Evolutionary conservation across 371 early-diverging fungal genomes (phyloP), one percentile per base, ranked within the genome.

Genomic region (Umbelopsis sp.): DNA sequence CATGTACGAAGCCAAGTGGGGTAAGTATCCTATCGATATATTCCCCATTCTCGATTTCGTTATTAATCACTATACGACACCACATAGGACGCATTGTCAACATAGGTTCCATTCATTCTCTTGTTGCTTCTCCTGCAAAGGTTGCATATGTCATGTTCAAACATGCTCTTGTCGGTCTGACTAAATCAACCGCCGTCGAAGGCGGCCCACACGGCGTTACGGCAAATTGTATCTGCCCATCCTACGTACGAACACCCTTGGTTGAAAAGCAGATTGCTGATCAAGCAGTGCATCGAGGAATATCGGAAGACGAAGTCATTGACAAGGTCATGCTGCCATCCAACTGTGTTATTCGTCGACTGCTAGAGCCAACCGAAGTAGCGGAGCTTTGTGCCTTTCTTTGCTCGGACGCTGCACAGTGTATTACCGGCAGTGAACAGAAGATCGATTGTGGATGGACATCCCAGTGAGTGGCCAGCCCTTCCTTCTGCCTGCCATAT

Each of bases 371-470:
- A 1, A 12, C 4, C n/a, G 64, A 64, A 38, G 44, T 64, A 18
- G 64, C 64, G 14, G 64, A 64, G 22, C 35, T 44, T 20, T 44
- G 44, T 18, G 45, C 46, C 25, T 64, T 64, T 25, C 46, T 64
- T 24, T 64, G 64, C 20, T 64, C 64, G 12, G 64, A 64, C 7
- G 64, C 64, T 9, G 64, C 64, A 1, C 46, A 44, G 44, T 20
- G 64, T n/a, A 64, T 64, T 18, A 64, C 64, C 6, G 64, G 64
- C 0, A 64, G 64, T n/a, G 64, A 44, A 12, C 64, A 64, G 5
- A 45, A 35, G 14, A 64, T 64, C 24, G 64, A 64, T 22, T 64
- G 64, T 22, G 64, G 64, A 7, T 64, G 64, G 64, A 64, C 64
- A 11, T 10, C 64, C 10, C 64, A 64, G 57, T 57, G 57, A 57